Evolutionary conservation across 768 basidiomycete genomes (phyloP), one percentile per base, ranked within the genome.

Genomic region (Boletellus ananas): DNA sequence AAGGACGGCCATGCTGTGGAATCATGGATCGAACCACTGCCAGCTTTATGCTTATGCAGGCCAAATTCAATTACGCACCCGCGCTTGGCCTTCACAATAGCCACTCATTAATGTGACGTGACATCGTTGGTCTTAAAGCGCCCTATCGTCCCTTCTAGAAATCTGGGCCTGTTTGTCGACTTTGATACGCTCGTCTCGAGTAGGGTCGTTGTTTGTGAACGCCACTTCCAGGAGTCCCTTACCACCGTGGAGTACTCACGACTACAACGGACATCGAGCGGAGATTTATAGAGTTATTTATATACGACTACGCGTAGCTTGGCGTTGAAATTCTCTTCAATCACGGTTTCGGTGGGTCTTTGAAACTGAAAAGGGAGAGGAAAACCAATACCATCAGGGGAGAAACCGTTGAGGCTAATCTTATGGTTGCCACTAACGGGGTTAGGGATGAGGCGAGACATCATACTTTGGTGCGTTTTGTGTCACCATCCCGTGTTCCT

Each of bases 191-290:
- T 61, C 41, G 43, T 47, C 35, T 44, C 55, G 37, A 57, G 64
- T 33, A 52, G 60, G 18, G 45, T 55, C 37, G 16, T 38, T 36
- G 43, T 63, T 41, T 42, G 47, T 13, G 54, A 52, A 40, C 61
- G 46, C 51, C 41, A 34, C 46, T 55, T 6, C 8, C n/a, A 36
- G 17, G 42, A 43, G 11, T 54, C 45, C 51, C 41, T 47, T 34
- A 27, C 50, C 43, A 31, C 45, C 38, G 29, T 58, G 44, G 42
- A 58, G 51, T 37, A 54, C 57, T 44, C 55, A 56, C 54, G 47
- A 51, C 27, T 61, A 64, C 52, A 58, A 63, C 48, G 65, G 60
- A n/a, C 58, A 64, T 53, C 66, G 60, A 37, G 61, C 50, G 39
- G 61, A 63, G 47, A 44, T 70, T 23, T 55, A 60, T 45, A 27